phyloP scores from a whole-genome alignment of 768 basidiomycete genomes.

The Boletus subparvulus region DNA sequence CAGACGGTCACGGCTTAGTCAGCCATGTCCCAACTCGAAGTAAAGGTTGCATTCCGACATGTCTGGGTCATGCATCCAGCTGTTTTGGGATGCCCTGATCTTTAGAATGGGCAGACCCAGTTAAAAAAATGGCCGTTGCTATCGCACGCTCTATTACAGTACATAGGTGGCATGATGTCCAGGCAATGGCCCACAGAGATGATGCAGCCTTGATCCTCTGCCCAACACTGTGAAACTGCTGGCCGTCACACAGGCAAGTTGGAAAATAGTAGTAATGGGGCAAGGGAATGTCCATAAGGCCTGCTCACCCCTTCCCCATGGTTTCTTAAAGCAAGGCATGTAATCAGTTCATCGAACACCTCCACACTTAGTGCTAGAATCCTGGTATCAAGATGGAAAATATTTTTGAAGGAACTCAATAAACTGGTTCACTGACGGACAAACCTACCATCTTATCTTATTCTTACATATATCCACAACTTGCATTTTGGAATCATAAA shows the following conservation, averaged over 20 bases:
- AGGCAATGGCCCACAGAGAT: slow-evolving; percentile 55
- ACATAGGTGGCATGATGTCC: slow-evolving; percentile 40
- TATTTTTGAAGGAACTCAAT: slow-evolving; percentile 10
- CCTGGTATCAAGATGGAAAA: slow-evolving; percentile 40
- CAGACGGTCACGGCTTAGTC: too few species aligned
- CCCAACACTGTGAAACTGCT: slow-evolving; percentile 24
- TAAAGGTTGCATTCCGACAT: too few species aligned
- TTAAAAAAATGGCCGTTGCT: slow-evolving; percentile 59
- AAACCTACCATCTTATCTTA: slow-evolving; percentile 7
- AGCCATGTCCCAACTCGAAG: too few species aligned
- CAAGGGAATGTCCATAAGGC: background rate
- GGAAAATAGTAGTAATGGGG: background rate
- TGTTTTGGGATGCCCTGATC: slow-evolving; percentile 52
- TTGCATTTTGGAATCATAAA: slow-evolving; percentile 43
- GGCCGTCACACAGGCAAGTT: slow-evolving; percentile 21
- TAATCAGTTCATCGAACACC: slow-evolving; percentile 53
- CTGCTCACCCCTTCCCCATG: slow-evolving; percentile 29
- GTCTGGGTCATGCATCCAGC: slow-evolving; percentile 56
- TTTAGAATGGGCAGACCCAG: slow-evolving; percentile 57
- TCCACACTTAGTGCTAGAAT: slow-evolving; percentile 44
- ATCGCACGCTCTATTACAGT: slow-evolving; percentile 58
- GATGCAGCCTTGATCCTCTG: slow-evolving; percentile 39
- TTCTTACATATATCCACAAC: slow-evolving; percentile 58
- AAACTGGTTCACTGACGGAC: background rate
- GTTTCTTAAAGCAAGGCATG: slow-evolving; percentile 55